These are phyloP conservation scores for Sergeia podlipaevii DNA, from an alignment of 208 protist species.

Conservation along the genomic window DNA sequence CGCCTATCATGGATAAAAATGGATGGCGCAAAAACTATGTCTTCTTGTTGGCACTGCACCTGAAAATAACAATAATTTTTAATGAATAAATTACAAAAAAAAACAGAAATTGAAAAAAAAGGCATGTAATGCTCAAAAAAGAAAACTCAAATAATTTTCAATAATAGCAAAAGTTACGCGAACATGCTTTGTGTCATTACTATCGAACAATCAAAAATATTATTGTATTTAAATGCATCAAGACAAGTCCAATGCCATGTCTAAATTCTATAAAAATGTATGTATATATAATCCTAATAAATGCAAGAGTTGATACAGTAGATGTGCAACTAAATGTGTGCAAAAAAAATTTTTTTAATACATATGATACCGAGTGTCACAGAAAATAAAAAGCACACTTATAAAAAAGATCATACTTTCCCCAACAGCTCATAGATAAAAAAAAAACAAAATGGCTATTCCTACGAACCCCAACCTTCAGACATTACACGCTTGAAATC, in stretches of 20 bases:
- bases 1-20: no score
- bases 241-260: neutral
- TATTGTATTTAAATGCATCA: neutral
- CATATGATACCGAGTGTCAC: no score
- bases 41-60: no score
- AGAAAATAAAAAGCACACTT: no score
- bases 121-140: conserved; percentile 3
- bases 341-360: no score
- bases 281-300: no score
- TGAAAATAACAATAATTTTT: no score
- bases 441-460: neutral
- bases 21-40: no score
- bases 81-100: neutral
- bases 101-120: neutral
- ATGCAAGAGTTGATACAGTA: no score
- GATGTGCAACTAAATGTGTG: no score
- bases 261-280: no score
- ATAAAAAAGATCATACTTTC: neutral
- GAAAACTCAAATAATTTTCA: conserved; percentile 12
- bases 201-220: neutral
- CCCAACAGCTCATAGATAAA: neutral
- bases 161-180: neutral
- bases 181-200: neutral
- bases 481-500: conserved; percentile 88
- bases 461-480: conserved; percentile 21